phyloP scores from a whole-genome alignment of 164 flowering plant genomes.

The Dillenia turbinata region DNA sequence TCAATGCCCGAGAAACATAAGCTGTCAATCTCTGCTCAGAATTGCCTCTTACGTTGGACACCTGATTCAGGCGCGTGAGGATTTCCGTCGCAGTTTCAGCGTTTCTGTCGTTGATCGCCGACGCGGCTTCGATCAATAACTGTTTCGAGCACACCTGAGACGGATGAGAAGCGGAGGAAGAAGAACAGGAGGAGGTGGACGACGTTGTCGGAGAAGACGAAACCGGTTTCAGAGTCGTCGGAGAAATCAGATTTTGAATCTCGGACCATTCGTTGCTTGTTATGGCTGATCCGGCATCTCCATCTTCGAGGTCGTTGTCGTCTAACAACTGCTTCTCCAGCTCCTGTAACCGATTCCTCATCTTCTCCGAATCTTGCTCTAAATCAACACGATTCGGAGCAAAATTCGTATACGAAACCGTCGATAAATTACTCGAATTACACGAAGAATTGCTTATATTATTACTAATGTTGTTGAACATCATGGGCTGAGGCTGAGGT shows the following conservation, averaged over 20 bases:
- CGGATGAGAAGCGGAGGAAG: conserved; percentile 24
- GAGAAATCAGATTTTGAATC: conserved; percentile 46
- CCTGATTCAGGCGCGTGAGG: conserved; percentile 41
- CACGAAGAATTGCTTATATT: conserved; percentile 1
- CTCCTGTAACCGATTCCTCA: conserved; percentile 58
- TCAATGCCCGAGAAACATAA: conserved; percentile 46
- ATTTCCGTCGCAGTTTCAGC: conserved; percentile 43
- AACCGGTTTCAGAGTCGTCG: conserved; percentile 21
- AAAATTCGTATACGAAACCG: conserved; percentile 13
- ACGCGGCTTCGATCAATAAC: conserved; percentile 57
- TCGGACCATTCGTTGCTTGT: conserved; percentile 84
- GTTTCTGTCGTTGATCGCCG: conserved; percentile 62
- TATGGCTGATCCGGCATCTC: conserved; percentile 45
- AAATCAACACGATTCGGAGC: conserved; percentile 5
- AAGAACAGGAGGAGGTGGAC: conserved; percentile 40
- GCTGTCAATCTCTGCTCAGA: conserved; percentile 57
- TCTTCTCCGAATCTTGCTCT: conserved; percentile 42
- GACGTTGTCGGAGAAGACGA: conserved; percentile 38
- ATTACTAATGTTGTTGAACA: not conserved
- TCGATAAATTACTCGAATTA: conserved; percentile 2
- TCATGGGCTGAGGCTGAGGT: conserved; percentile 13
- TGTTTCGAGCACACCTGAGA: conserved; percentile 43
- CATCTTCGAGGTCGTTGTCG: conserved; percentile 44
- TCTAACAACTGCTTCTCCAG: conserved; percentile 67
- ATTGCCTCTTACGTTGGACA: conserved; percentile 32